Base-by-base conservation (phyloP, 1,284 basidiomycete genomes). In the Anthracocystis panici-leucophaei region DNA sequence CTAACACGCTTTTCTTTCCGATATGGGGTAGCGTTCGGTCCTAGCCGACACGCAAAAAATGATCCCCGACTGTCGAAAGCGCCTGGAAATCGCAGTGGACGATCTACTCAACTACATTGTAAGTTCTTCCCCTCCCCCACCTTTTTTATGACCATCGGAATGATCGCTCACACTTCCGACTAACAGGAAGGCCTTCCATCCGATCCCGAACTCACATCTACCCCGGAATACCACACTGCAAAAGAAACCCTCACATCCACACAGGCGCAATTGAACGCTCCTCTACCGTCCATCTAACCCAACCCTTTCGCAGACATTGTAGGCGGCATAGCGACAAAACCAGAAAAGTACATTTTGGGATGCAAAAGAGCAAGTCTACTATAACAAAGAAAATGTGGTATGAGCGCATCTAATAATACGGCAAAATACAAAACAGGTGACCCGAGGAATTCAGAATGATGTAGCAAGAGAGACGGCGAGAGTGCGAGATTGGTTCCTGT, bases 41-140 rank as follows among this genome's bases (percentile, higher is more conserved):
- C 53, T 80, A 1, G 16, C 66, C 48, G 80, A 82, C 53, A 68
- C 70, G 25, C 44, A 65, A 9, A 78, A 82, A 40, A 82, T 82
- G 80, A 66, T 82, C 18, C 80, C 80, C 2, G 80, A 82, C 49
- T 79, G 79, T 21, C 55, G 63, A 12, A 77, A 65, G 49, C 40
- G 80, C 0, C 45, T 82, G 3, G 65, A 78, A 18, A 12, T 65
- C 0, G 78, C 77, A 0, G 52, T 56, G 1, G 73, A 74, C 46
- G 80, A 82, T 16, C 56, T 82, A 18, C 6, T 57, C 11, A 40
- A 45, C n/a, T 65, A 70, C 41, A 7, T 79, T 14, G 79, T 81
- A 67, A 57, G 78, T 78, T 14, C 23, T 16, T 5, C 33, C 49
- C 40, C 38, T 11, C 41, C 2, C 55, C 35, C 2, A 2, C 35